A percentile compares a stretch with the other conserved stretches of the same genome.
phyloP scores from a whole-genome alignment of 1,139 yeast species.

The Suhomyces wounanorum region DNA sequence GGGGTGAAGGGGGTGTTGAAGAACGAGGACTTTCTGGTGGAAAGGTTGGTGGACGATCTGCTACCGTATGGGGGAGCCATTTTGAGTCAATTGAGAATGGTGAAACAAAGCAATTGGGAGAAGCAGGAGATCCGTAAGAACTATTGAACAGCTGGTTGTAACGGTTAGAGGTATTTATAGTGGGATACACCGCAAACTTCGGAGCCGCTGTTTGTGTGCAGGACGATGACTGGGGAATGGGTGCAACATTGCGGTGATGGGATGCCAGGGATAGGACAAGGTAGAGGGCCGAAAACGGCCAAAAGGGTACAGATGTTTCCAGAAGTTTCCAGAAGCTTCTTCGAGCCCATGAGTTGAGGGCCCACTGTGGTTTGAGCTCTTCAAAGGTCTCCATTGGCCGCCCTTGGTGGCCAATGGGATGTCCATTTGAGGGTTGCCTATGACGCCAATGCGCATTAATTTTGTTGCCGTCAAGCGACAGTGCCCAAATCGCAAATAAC shows the following conservation, averaged over 20 bases:
- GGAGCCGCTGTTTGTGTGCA: neutral
- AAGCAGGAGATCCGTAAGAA: neutral
- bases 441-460: neutral
- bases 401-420: neutral
- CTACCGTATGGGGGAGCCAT: constrained; percentile 12
- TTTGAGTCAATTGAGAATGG: neutral
- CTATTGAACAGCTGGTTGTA: neutral
- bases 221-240: neutral
- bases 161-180: neutral
- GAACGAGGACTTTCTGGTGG: constrained; percentile 44
- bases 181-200: neutral
- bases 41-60: constrained; percentile 42
- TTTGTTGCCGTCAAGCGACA: neutral
- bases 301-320: too few relatives aligned
- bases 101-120: neutral
- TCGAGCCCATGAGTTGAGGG: too few relatives aligned
- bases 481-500: neutral
- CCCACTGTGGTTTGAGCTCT: too few relatives aligned
- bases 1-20: constrained; percentile 40
- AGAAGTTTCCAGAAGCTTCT: too few relatives aligned
- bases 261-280: neutral
- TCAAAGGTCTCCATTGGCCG: neutral
- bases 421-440: neutral
- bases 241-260: neutral
- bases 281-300: neutral